Percentiles rank a stretch among this genome's conserved stretches.
These are phyloP conservation scores for Eragrostis tef DNA, from an alignment of 202 grass and related monocot species.

Conservation along the genomic window DNA sequence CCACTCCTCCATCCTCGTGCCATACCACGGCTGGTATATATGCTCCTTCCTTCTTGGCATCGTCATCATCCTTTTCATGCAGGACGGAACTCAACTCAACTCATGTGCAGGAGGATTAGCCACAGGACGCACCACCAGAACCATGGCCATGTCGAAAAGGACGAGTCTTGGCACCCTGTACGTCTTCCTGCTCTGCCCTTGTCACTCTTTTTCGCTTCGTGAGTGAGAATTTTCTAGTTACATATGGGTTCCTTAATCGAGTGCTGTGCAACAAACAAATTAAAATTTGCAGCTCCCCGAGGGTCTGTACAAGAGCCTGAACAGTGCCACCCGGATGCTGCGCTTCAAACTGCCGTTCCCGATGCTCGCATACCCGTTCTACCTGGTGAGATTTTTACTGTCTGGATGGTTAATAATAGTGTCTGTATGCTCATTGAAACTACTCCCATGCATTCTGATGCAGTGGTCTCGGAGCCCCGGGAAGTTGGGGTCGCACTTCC, in stretches of 20 bases:
- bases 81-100: too few species aligned
- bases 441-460: too few species aligned
- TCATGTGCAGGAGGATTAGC: constrained; percentile 98
- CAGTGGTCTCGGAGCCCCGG: constrained; percentile 83
- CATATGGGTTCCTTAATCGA: too few species aligned
- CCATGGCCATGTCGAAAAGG: constrained; percentile 96
- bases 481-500: constrained; percentile 84
- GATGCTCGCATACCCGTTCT: constrained; percentile 90
- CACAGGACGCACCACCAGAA: constrained; percentile 98
- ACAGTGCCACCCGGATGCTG: constrained; percentile 59
- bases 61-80: too few species aligned
- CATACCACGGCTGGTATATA: constrained; percentile 92
- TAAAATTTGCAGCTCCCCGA: constrained; percentile 82
- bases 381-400: too few species aligned
- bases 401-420: too few species aligned
- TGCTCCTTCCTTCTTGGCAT: too few species aligned
- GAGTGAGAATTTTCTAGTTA: too few species aligned
- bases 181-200: too few species aligned
- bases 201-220: too few species aligned
- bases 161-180: constrained; percentile 98
- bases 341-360: constrained; percentile 86
- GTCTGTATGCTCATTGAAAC: too few species aligned
- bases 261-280: too few species aligned
- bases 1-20: constrained; percentile 98
- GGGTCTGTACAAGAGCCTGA: constrained; percentile 77